Base-by-base conservation (phyloP, 108 stramenopile species). In the Cyclotella sp. region DNA sequence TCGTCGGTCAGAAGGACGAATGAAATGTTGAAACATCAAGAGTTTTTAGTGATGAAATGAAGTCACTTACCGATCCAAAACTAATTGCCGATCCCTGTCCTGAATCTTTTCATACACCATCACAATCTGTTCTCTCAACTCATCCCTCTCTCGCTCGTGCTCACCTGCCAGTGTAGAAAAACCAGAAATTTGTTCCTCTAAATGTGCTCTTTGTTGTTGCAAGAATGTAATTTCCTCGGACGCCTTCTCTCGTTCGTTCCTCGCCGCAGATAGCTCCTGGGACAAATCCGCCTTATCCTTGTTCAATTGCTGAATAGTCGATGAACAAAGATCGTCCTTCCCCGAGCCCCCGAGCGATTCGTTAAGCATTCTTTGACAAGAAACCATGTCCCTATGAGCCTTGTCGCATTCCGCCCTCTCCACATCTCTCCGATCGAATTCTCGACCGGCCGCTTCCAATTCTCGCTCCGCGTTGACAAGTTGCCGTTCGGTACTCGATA, bases 341-440 rank as follows among this genome's bases (percentile, higher is more conserved):
- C 16, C 44, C 8, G 34, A 1, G 7, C 26, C 53, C 14, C 12
- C 19, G 0, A 34, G 21, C 12, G 55, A 2, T 3, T 45, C 7
- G 0, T 76, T 24, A 24, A 76, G 52, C 12, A 45, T 30, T 21
- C 44, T n/a, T 9, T 76, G 63, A 40, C 78, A 79, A 19, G 19
- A 34, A 26, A 75, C 0, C 28, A 82, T 13, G 3, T 64, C 51
- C 19, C 70, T 27, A 65, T 82, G 30, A 16, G 41, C 41, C 52
- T 15, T 59, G 45, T 82, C 81, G 30, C 81, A 82, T 29, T 82
- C 81, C 10, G 63, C 74, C 39, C 81, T 47, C 55, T 82, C 81
- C n/a, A 75, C 34, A 67, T 82, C 81, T n/a, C 81, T 51, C 3
- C 69, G 54, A 26, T 82, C 74, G 29, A 82, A 61, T 27, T 75